A percentile compares a stretch with the other conserved stretches of the same genome.
These are phyloP conservation scores for Cinnamomum chago DNA, from an alignment of 164 flowering plant genomes.

Conservation along the genomic window DNA sequence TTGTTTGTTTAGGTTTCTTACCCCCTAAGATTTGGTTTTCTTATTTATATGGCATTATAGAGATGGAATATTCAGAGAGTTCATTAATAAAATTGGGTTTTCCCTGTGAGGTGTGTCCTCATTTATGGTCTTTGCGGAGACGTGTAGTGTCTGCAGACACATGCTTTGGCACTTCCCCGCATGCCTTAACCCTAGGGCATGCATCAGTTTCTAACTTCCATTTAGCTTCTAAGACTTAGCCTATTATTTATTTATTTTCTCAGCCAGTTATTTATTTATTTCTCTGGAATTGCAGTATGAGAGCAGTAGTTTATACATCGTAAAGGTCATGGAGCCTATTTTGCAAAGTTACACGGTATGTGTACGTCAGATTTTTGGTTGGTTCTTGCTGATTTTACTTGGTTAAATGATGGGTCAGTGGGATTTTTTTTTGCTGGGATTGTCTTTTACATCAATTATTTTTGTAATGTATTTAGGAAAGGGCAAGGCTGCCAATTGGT, in stretches of 20 bases:
- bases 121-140: too few relatives aligned
- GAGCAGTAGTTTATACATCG: constrained; percentile 69
- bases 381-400: constrained; percentile 4
- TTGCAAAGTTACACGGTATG: constrained; percentile 79
- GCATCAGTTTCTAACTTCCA: constrained; percentile 1
- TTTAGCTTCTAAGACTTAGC: constrained; percentile 10
- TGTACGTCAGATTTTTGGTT: neutral
- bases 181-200: too few relatives aligned
- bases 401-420: neutral
- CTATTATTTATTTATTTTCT: neutral
- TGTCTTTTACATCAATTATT: neutral
- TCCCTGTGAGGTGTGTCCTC: too few relatives aligned
- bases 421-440: neutral
- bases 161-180: too few relatives aligned
- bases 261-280: neutral
- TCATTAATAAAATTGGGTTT: too few relatives aligned
- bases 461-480: constrained; percentile 47
- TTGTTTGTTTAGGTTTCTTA: too few relatives aligned
- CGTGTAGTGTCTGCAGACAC: too few relatives aligned
- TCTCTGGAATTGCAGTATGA: constrained; percentile 66
- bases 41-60: too few relatives aligned
- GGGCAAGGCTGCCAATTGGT: constrained; percentile 49
- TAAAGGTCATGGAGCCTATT: constrained; percentile 85
- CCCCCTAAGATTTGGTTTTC: too few relatives aligned
- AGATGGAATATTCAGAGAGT: too few relatives aligned